Evolutionary conservation across 2,329 filamentous ascomycete genomes (phyloP).

Genomic region (Trichoderma asperellum): DNA sequence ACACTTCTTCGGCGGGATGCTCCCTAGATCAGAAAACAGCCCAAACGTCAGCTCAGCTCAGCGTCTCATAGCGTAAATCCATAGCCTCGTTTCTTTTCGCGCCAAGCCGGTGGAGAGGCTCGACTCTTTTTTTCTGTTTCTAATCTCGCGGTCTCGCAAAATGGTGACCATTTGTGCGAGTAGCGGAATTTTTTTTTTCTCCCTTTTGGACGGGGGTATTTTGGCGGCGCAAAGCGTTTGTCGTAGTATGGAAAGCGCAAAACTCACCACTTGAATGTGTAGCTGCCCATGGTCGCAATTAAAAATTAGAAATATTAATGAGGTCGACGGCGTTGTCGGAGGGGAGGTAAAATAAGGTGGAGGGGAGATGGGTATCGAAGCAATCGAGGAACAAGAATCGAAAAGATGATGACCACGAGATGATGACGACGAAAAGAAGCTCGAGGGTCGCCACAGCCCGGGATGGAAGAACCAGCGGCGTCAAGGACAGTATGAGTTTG

Average conservation of each 20-base stretch:
- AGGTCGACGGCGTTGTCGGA: conserved; percentile 16
- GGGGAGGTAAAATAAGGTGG: neutral
- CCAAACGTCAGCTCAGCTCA: conserved; percentile 14
- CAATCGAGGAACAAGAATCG: conserved; percentile 4
- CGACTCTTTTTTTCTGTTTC: neutral
- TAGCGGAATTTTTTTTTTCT: neutral
- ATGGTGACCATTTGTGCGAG: conserved; percentile 12
- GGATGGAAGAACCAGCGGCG: conserved; percentile 25
- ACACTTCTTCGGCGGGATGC: conserved; percentile 82
- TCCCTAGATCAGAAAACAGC: conserved; percentile 60
- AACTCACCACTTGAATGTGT: conserved; percentile 71
- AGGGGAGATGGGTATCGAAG: conserved; percentile 5
- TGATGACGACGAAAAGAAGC: conserved; percentile 21
- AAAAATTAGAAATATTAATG: conserved; percentile 24
- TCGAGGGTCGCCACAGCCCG: conserved; percentile 10
- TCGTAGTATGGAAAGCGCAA: conserved; percentile 29
- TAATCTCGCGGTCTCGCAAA: conserved; percentile 22
- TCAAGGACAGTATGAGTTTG: conserved; percentile 27
- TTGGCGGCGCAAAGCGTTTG: conserved; percentile 20
- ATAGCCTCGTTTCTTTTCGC: conserved; percentile 7
- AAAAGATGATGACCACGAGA: conserved; percentile 2
- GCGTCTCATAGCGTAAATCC: neutral
- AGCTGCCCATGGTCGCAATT: conserved; percentile 62
- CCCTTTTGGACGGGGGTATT: neutral
- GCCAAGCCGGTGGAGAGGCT: conserved; percentile 21